Base-by-base conservation (phyloP, 768 basidiomycete species). In the Amanita fuliginea region DNA sequence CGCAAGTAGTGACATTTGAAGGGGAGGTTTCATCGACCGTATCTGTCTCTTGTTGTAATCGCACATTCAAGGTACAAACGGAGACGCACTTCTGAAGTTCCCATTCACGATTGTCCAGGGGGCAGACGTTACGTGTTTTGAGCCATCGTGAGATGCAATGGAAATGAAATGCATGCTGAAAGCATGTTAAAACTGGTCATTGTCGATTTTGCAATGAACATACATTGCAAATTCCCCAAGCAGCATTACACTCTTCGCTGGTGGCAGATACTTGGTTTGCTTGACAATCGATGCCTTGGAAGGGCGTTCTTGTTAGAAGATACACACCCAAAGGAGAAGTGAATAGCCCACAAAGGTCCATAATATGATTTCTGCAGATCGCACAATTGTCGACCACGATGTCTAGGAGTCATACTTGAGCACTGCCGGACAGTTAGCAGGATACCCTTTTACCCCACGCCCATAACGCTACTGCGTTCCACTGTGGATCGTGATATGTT, bases 331-430 rank as follows among this genome's bases (percentile, higher is more conserved):
- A 24, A 32, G 28, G 5, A 22, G 48, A 36, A 24, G 42, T 39
- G 8, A 36, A 18, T 16, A 45, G 19, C 34, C 16, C 14, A 98
- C 96, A 99, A 40, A 98, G 84, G 67, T 99, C 96, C 96, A 99
- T 99, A 71, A 99, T 98, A 63, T 99, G 95, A 65, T 97, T 97
- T 66, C 93, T 82, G 76, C 96, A 99, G 71, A 99, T 99, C 45
- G 96, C 96, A 60, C 96, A 98, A 69, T 97, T 99, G 68, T 98
- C 95, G 51, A 97, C 95, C 53, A 96, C 93, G 61, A 98, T 97
- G 64, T 98, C 94, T 95, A 54, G 40, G 30, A 46, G 35, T 42
- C 16, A 39, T 30, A 16, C n/a, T 42, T 28, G 42, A 37, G 35
- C 10, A 33, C 21, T 21, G 11, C 19, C 3, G 16, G 18, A 42